phyloP scores from a whole-genome alignment of 78 protist genomes.

The Tieghemostelium lacteum region DNA sequence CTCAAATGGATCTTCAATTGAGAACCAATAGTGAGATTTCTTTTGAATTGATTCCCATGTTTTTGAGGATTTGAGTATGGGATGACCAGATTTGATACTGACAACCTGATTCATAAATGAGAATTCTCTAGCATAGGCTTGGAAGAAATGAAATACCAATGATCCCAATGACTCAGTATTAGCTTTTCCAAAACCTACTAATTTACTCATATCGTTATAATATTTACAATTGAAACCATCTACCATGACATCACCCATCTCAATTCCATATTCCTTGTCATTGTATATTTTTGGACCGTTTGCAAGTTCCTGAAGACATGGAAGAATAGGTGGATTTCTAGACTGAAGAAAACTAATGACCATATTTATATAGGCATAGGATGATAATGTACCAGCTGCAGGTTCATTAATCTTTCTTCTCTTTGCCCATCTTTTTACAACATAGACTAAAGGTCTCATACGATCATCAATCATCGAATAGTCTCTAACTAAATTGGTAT shows the following conservation, averaged over 20 bases:
- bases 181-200: constrained; percentile 46
- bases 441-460: constrained; percentile 72
- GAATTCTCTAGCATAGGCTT: constrained; percentile 46
- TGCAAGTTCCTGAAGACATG: constrained; percentile 70
- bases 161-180: constrained; percentile 62
- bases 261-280: constrained; percentile 42
- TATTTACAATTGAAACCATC: constrained; percentile 81
- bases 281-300: constrained; percentile 2
- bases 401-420: constrained; percentile 81
- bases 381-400: constrained; percentile 29
- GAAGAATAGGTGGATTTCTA: constrained; percentile 67
- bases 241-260: constrained; percentile 36
- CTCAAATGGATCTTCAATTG: constrained; percentile 82
- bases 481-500: constrained; percentile 54
- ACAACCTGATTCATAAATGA: constrained; percentile 54
- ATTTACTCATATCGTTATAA: constrained; percentile 39
- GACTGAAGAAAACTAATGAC: constrained; percentile 73
- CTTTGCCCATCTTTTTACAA: constrained; percentile 84
- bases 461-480: constrained; percentile 75
- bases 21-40: constrained; percentile 68
- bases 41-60: constrained; percentile 64
- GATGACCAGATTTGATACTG: constrained; percentile 41
- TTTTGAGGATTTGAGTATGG: constrained; percentile 33
- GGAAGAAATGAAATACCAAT: constrained; percentile 70
- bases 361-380: constrained; percentile 68